Conservation (phyloP, 768 basidiomycete genomes). For the Butyriboletus loyo region DNA sequence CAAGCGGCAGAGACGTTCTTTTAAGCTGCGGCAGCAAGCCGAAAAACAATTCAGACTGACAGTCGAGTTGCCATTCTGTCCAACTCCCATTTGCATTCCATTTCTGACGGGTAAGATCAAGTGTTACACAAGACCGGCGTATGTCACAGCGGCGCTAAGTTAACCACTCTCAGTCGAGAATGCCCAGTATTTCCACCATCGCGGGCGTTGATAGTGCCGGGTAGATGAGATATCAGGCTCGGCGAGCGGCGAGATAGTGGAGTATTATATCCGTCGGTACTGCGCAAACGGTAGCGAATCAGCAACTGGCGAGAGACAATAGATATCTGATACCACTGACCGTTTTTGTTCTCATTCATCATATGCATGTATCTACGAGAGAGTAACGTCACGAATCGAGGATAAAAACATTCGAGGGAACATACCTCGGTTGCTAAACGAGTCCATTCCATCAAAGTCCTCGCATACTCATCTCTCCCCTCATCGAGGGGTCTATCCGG, state of each 20-base stretch:
- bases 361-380: slow-evolving; percentile 25
- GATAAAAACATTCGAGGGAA: background rate
- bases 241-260: background rate
- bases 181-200: background rate
- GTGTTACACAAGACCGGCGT: background rate
- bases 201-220: background rate
- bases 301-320: background rate
- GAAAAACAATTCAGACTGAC: background rate
- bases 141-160: background rate
- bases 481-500: slow-evolving; percentile 70
- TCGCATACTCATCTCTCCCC: slow-evolving; percentile 66
- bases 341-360: slow-evolving; percentile 12
- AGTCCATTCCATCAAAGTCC: slow-evolving; percentile 71
- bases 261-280: too few relatives aligned
- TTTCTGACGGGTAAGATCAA: background rate
- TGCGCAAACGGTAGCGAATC: background rate
- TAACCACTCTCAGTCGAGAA: background rate
- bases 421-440: slow-evolving; percentile 59
- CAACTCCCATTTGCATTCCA: background rate
- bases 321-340: background rate
- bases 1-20: background rate
- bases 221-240: background rate
- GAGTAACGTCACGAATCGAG: background rate
- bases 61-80: background rate
- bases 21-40: background rate